Evolutionary conservation across 2,329 filamentous ascomycete genomes (phyloP).

Genomic region (Stagonosporopsis vannaccii): DNA sequence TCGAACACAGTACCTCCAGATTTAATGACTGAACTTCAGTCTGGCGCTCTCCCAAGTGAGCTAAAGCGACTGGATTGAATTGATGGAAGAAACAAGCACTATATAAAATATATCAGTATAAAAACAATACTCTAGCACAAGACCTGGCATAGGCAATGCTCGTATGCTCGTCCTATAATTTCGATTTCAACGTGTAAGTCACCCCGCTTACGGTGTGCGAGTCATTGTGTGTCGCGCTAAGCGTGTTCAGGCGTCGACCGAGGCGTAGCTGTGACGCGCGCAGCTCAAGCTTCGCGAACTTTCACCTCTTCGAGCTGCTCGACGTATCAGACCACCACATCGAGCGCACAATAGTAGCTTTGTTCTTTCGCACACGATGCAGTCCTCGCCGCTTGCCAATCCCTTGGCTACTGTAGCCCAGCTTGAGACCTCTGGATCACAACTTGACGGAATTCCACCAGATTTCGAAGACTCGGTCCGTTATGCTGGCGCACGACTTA

Average conservation of each 20-base stretch:
- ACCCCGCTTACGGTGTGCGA: no score
- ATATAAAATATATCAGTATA: background rate
- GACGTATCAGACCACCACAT: background rate
- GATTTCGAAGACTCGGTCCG: slow-evolving; percentile 77
- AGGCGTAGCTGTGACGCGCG: slow-evolving; percentile 2
- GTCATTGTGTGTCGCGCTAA: background rate
- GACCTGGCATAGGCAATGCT: no score
- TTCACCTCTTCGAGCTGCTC: background rate
- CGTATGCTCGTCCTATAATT: no score
- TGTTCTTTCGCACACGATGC: slow-evolving; percentile 25
- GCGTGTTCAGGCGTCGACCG: background rate
- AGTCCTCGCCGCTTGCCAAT: slow-evolving; percentile 63
- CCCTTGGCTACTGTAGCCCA: slow-evolving; percentile 76
- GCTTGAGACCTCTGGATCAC: slow-evolving; percentile 65
- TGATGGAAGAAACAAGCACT: background rate
- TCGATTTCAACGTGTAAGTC: no score
- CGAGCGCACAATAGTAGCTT: background rate
- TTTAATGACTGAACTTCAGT: slow-evolving; percentile 43
- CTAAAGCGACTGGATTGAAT: slow-evolving; percentile 35
- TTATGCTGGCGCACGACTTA: slow-evolving; percentile 74
- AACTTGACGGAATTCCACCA: slow-evolving; percentile 64
- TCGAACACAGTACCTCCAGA: slow-evolving; percentile 37
- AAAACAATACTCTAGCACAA: no score
- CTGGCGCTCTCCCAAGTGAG: slow-evolving; percentile 44
- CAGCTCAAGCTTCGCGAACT: slow-evolving; percentile 7